Evolutionary conservation across 139 green algal genomes (phyloP), one percentile per base, ranked within the genome.

Genomic region (Haematococcus sp.): DNA sequence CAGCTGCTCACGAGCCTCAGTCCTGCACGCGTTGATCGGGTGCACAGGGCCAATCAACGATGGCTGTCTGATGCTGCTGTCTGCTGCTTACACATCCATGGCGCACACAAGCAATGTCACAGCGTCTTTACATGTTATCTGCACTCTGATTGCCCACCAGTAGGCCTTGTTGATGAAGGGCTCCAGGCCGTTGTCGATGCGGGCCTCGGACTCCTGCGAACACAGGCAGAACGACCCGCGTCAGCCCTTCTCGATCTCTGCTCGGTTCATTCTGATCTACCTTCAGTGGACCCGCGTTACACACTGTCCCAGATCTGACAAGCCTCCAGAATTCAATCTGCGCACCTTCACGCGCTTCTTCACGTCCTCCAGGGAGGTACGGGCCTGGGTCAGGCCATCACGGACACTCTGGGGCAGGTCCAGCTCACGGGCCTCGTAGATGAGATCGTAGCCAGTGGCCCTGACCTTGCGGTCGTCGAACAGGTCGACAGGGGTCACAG

Each of bases 361-460:
- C 74, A 88, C 93, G 25, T 56, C 76, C 0, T 77, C 80, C 27
- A 94, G 49, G 81, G 79, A 71, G 20, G 19, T 28, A 67, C 90
- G 87, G 28, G 79, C 81, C 75, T 96, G 88, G 73, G 74, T 80
- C 2, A 95, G 23, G 55, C 93, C 93, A 74, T 97, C 91, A 56
- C 93, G 86, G 32, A 69, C 35, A 31, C 25, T 55, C 86, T 97
- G 87, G 71, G 84, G 63, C 69, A 97, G 82, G 81, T 93, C 81
- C 49, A 93, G 80, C 68, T 98, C 93, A 58, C 94, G 93, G 9
- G 93, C 93, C 89, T 97, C 92, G 75, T 98, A 97, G 87, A 98
- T 98, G 58, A 97, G 65, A 77, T 97, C 87, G 46, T 94, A 97
- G 54, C 93, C 92, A 2, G 28, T 86, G 9, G 76, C 27, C 23